A percentile compares a stretch with the other conserved stretches of the same genome.
Evolutionary conservation across 805 yeast genomes (phyloP).

Genomic region (Metschnikowia colocasiae): DNA sequence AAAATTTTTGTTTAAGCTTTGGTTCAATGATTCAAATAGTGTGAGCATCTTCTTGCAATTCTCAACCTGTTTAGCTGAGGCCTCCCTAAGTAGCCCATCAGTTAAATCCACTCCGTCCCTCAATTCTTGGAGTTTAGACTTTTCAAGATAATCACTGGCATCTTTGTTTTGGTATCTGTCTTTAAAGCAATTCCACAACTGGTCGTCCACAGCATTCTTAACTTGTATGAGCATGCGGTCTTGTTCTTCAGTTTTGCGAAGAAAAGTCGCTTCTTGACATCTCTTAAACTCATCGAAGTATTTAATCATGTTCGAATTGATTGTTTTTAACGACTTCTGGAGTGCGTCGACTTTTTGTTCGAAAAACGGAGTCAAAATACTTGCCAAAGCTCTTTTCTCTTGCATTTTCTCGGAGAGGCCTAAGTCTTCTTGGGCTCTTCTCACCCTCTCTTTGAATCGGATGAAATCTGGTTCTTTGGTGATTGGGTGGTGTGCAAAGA

Average conservation of each 20-base stretch:
- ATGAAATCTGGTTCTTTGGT: not conserved
- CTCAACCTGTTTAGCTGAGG: not conserved
- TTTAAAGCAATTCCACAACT: not conserved
- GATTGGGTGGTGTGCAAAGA: not conserved
- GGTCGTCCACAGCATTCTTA: not conserved
- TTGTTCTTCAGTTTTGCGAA: not conserved
- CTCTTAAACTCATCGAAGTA: not conserved
- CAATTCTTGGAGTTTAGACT: not conserved
- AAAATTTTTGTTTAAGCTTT: not conserved
- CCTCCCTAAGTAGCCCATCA: not conserved
- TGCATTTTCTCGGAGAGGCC: not conserved
- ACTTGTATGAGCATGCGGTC: not conserved
- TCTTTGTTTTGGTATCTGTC: not conserved
- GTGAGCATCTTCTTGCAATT: not conserved
- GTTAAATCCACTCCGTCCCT: not conserved
- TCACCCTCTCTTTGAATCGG: not conserved
- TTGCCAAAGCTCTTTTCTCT: not conserved
- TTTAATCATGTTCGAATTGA: not conserved
- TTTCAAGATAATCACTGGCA: not conserved
- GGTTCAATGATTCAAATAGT: not conserved
- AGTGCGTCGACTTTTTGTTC: not conserved
- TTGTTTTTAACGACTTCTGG: not conserved
- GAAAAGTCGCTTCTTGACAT: not conserved
- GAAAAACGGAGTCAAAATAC: not conserved
- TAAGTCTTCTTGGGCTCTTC: not conserved